Evolutionary conservation across 2,329 filamentous ascomycete genomes (phyloP), one percentile per base, ranked within the genome.

Genomic region (Diaporthe sp.): DNA sequence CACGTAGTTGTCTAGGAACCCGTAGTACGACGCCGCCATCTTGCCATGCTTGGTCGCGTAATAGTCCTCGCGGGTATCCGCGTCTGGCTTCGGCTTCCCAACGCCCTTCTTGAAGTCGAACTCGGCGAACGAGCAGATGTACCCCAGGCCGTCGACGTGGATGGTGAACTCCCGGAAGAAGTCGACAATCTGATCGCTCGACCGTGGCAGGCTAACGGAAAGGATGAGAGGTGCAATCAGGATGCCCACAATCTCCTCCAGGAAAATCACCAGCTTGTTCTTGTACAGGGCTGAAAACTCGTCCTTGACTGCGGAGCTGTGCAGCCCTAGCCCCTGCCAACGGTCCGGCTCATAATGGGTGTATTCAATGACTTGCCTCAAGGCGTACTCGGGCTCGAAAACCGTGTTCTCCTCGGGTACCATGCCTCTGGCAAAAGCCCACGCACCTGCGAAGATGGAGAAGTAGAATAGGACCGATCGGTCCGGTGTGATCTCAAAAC

Each of bases 151-250:
- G 81, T 99, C 97, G 22, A 99, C 96, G 79, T 99, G 96, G 31
- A 99, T 92, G 0, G 97, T 98, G 79, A 98, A 98, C 82, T 99
- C 97, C 53, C 97, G 93, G 87, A 99, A 98, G 84, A 99, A 99
- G 84, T 99, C 97, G 75, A 98, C 93, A 78, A 99, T 93, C 76
- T 96, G 94, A 79, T 98, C 96, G 82, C 94, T 96, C 83, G 94
- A 97, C 79, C 92, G 94, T 0, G 96, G 95, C 46, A 98, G 88
- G 77, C 94, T 96, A 81, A 94, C 93, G 85, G 96, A 94, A 17
- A 99, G 90, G 57, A 99, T 90, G 80, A 98, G 92, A 0, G 97
- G 97, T 0, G 96, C 98, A 75, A 98, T 93, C 73, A 98, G 90
- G 82, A 99, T 97, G 80, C 96, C 96, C 76, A 98, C 85, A 6